A percentile compares a stretch with the other conserved stretches of the same genome.
Conservation (phyloP, 768 basidiomycete species). For the Gymnopilus junonius region DNA sequence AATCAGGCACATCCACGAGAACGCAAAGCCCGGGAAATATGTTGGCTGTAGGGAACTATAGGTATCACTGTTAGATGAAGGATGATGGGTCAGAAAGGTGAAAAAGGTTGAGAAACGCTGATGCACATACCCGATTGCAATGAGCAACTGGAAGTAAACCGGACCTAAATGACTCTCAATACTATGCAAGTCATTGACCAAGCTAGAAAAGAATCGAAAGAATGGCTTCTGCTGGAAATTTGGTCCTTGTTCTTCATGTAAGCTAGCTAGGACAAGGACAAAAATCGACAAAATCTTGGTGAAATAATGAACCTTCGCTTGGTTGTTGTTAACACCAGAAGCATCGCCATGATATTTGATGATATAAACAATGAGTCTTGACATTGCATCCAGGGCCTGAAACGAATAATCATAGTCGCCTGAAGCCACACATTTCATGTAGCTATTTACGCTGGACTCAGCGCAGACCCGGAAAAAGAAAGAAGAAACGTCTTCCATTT, state of each 20-base stretch:
- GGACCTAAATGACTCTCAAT: constrained; percentile 86
- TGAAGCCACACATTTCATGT: constrained; percentile 72
- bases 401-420: constrained; percentile 81
- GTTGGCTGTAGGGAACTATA: constrained; percentile 95
- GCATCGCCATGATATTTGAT: constrained; percentile 99
- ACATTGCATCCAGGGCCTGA: constrained; percentile 94
- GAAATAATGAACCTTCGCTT: constrained; percentile 94
- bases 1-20: constrained; percentile 96
- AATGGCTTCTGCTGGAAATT: constrained; percentile 97
- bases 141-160: constrained; percentile 87
- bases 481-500: constrained; percentile 93
- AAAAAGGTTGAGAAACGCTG: not conserved
- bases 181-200: constrained; percentile 88
- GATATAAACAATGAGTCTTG: constrained; percentile 93
- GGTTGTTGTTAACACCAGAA: constrained; percentile 88
- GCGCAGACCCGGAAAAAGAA: constrained; percentile 99
- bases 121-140: constrained; percentile 77
- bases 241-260: constrained; percentile 92
- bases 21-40: constrained; percentile 97
- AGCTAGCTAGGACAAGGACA: constrained; percentile 91
- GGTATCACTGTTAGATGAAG: constrained; percentile 67
- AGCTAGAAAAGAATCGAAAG: constrained; percentile 97
- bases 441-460: constrained; percentile 91
- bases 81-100: constrained; percentile 5
- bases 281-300: constrained; percentile 98